phyloP scores from a whole-genome alignment of 208 protist genomes.

The Spongospora subterranea region DNA sequence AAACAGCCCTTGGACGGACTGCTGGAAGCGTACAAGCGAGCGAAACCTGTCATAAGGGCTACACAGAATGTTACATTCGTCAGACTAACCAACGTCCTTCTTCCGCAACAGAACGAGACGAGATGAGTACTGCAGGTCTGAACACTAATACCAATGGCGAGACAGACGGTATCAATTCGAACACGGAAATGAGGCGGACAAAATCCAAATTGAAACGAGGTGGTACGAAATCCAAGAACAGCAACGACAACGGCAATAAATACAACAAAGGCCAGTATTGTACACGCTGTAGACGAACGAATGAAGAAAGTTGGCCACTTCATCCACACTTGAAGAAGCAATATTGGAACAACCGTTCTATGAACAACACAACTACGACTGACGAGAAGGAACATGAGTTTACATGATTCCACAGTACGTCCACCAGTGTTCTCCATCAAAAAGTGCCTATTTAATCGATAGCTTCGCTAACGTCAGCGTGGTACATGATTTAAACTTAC shows the following conservation, averaged over 20 bases:
- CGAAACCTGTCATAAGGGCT: not conserved
- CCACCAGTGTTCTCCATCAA: not conserved
- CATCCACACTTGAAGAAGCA: not conserved
- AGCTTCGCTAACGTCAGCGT: not conserved
- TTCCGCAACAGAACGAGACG: not conserved
- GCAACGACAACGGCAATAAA: not conserved
- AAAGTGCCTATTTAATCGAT: not conserved
- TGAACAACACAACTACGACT: not conserved
- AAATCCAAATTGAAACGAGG: not conserved
- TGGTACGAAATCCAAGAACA: not conserved
- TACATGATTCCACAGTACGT: not conserved
- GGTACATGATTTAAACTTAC: not conserved
- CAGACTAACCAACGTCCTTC: not conserved
- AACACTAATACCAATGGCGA: not conserved
- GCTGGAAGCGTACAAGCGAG: not conserved
- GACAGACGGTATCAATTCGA: not conserved
- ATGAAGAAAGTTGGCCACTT: too few species aligned
- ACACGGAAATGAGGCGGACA: not conserved
- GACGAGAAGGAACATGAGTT: not conserved
- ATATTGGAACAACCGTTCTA: not conserved
- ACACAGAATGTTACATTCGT: not conserved
- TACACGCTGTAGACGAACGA: not conserved
- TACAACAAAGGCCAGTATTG: not conserved
- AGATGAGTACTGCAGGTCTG: not conserved
- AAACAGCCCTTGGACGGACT: not conserved